Evolutionary conservation across 306 rosid species (phyloP).

Genomic region (Cicer bijugum): DNA sequence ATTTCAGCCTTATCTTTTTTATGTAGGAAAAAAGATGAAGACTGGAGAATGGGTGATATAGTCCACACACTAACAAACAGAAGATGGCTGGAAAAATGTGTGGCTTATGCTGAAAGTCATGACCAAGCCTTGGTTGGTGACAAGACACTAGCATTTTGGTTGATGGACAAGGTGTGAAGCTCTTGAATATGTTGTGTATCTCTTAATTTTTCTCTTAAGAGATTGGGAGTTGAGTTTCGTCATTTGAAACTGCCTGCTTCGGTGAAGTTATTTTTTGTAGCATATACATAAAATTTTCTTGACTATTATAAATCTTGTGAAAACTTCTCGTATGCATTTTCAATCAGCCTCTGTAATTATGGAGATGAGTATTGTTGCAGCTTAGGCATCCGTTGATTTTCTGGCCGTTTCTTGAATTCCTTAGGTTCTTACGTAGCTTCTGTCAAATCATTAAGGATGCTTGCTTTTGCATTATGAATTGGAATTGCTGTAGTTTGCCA

Average conservation of each 20-base stretch:
- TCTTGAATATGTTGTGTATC: constrained; percentile 33
- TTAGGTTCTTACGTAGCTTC: constrained; percentile 31
- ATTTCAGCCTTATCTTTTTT: constrained; percentile 20
- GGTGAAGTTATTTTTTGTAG: constrained; percentile 24
- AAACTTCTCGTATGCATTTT: constrained; percentile 41
- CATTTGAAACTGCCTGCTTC: constrained; percentile 39
- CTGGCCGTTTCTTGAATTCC: constrained; percentile 24
- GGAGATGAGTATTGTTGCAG: constrained; percentile 34
- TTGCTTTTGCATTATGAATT: constrained; percentile 20
- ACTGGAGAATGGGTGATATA: constrained; percentile 86
- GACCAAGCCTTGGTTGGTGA: constrained; percentile 99
- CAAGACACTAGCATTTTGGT: constrained; percentile 98
- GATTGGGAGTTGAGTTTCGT: constrained; percentile 10
- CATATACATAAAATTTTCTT: constrained; percentile 33
- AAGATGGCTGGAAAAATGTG: constrained; percentile 95
- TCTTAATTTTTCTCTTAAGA: constrained; percentile 11
- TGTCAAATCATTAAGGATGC: constrained; percentile 29
- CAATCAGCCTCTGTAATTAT: constrained; percentile 32
- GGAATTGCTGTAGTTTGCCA: constrained; percentile 20
- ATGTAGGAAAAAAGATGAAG: constrained; percentile 76
- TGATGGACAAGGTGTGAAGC: constrained; percentile 92
- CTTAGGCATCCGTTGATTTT: background rate
- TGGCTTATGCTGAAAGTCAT: constrained; percentile 97
- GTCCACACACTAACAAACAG: constrained; percentile 82
- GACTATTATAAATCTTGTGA: constrained; percentile 28